A percentile compares a stretch with the other conserved stretches of the same genome.
Evolutionary conservation across 1,139 yeast species (phyloP).

Genomic region (Pichia sp.): DNA sequence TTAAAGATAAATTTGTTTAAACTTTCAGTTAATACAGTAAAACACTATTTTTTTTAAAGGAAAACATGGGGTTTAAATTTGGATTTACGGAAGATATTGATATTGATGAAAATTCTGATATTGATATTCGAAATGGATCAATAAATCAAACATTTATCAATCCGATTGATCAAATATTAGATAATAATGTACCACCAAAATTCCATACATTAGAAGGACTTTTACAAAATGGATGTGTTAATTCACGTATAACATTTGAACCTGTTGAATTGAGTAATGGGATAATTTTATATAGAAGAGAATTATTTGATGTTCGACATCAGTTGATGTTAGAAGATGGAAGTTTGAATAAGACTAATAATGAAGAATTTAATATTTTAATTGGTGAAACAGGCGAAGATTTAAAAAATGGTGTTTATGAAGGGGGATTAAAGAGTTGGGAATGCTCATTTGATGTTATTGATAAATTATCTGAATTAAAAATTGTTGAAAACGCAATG

Average conservation of each 20-base stretch:
- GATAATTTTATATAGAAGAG: conserved; percentile 46
- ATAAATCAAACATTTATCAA: conserved; percentile 9
- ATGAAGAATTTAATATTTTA: conserved; percentile 39
- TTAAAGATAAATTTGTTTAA: no score
- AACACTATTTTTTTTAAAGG: no score
- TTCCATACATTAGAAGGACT: conserved; percentile 14
- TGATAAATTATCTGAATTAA: conserved; percentile 34
- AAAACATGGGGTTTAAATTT: conserved; percentile 28
- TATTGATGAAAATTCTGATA: conserved; percentile 9
- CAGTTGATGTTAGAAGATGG: conserved; percentile 79
- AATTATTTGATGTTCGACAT: conserved; percentile 80
- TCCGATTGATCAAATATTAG: conserved; percentile 19
- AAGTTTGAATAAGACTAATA: conserved; percentile 28
- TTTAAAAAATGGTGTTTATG: conserved; percentile 69
- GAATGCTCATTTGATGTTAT: conserved; percentile 83
- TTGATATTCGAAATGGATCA: no score
- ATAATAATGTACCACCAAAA: conserved; percentile 10
- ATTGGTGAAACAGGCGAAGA: conserved; percentile 61
- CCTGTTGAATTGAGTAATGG: conserved; percentile 5
- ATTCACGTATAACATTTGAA: conserved; percentile 24
- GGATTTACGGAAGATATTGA: conserved; percentile 25
- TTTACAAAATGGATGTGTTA: conserved; percentile 8
- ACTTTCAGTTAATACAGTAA: no score
- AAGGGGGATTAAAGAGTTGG: conserved; percentile 95
- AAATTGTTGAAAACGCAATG: not conserved